Evolutionary conservation across 352 stramenopile genomes (phyloP).

Genomic region (Globisporangium emineosum): DNA sequence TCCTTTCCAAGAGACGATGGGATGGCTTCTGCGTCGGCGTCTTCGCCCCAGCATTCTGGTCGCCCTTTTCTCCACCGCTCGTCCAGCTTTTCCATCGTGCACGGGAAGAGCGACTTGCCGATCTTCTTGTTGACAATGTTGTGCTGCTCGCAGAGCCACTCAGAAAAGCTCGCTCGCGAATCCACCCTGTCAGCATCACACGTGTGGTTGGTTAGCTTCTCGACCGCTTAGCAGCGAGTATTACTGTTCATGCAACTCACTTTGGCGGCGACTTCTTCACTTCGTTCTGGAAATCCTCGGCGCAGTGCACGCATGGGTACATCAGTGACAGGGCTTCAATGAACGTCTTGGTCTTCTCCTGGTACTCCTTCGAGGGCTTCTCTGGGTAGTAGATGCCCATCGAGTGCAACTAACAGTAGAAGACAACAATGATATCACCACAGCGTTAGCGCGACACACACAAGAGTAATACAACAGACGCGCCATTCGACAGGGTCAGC

Average conservation of each 20-base stretch:
- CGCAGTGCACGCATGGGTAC: conserved; percentile 93
- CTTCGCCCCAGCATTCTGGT: conserved; percentile 78
- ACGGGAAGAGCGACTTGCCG: conserved; percentile 93
- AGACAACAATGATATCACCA: conserved; percentile 6
- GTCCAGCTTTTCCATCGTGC: conserved; percentile 91
- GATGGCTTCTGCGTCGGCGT: conserved; percentile 32
- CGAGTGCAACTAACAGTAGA: conserved; percentile 76
- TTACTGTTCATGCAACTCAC: conserved; percentile 37
- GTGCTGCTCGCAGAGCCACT: conserved; percentile 97
- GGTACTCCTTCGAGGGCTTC: conserved; percentile 87
- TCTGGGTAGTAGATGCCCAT: conserved; percentile 97
- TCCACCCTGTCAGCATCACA: conserved; percentile 56
- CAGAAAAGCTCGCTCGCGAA: conserved; percentile 89
- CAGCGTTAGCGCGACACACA: not conserved
- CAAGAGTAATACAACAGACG: not conserved
- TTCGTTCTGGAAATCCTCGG: conserved; percentile 93
- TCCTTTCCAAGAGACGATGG: conserved; percentile 25
- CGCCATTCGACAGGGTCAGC: not conserved
- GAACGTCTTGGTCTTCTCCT: conserved; percentile 89
- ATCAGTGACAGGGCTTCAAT: conserved; percentile 91
- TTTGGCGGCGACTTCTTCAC: conserved; percentile 89
- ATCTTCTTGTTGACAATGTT: conserved; percentile 98
- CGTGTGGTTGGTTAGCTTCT: not conserved
- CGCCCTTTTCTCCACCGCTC: conserved; percentile 93
- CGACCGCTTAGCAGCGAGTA: not conserved